Conservation (phyloP, 768 basidiomycete genomes). For the Holtermannia corniformis region DNA sequence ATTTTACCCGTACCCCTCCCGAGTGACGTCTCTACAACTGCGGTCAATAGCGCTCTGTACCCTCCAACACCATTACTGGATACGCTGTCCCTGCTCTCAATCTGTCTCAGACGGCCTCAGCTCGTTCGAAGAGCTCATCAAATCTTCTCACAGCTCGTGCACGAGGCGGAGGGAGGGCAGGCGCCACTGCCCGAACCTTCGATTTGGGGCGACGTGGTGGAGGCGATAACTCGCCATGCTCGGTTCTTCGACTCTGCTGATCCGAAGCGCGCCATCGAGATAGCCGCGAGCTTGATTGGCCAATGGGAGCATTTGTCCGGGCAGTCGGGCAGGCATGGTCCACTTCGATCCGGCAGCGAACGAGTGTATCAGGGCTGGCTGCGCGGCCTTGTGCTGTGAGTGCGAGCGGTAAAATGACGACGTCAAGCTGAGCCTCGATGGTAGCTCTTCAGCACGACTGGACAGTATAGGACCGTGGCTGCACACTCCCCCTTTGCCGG, state of each 20-base stretch:
- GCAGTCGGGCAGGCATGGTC: conserved; percentile 12
- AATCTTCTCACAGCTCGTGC: conserved; percentile 33
- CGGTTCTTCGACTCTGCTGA: conserved; percentile 2
- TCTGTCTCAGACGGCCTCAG: conserved; percentile 34
- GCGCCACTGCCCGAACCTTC: conserved; percentile 23
- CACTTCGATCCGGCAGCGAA: conserved; percentile 21
- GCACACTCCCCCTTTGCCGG: conserved; percentile 7
- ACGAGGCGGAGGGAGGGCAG: conserved; percentile 13
- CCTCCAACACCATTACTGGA: conserved; percentile 34
- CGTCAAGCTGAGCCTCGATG: too few relatives aligned
- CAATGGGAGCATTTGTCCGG: conserved; percentile 20
- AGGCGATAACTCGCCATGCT: conserved; percentile 16
- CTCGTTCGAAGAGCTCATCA: conserved; percentile 32
- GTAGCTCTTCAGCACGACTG: conserved; percentile 18
- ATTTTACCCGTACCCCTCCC: background rate
- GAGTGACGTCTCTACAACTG: background rate
- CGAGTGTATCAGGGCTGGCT: conserved; percentile 38
- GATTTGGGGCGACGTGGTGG: conserved; percentile 32
- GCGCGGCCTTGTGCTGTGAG: conserved; percentile 29
- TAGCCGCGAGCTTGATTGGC: conserved; percentile 50
- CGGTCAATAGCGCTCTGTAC: conserved; percentile 12
- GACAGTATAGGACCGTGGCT: conserved; percentile 24
- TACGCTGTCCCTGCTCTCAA: conserved; percentile 32
- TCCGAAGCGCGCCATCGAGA: conserved; percentile 52
- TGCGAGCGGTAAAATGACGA: background rate